A percentile compares a stretch with the other conserved stretches of the same genome.
phyloP scores from a whole-genome alignment of 2,329 filamentous ascomycete species.

The Ophiostoma pallidulum region DNA sequence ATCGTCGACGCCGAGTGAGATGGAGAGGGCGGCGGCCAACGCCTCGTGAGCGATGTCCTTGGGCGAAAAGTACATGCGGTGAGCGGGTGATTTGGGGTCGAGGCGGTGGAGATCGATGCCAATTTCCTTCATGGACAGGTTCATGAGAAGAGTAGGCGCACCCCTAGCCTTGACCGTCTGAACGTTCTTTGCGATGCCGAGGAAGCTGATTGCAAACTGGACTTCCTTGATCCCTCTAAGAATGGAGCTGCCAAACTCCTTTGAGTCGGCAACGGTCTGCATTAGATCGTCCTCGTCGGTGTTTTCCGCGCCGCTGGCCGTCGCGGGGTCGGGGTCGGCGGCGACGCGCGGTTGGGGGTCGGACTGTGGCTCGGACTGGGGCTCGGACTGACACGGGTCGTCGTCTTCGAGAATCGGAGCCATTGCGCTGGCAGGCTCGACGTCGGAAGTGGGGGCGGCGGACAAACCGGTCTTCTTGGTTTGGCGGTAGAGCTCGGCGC shows the following conservation, averaged over 20 bases:
- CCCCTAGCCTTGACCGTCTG: slow-evolving; percentile 56
- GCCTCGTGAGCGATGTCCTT: slow-evolving; percentile 93
- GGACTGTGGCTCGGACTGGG: background rate
- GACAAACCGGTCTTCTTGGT: slow-evolving; percentile 30
- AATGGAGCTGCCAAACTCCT: slow-evolving; percentile 83
- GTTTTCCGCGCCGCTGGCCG: background rate
- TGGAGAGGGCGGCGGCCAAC: slow-evolving; percentile 80
- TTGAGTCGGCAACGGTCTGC: slow-evolving; percentile 80
- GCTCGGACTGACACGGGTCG: background rate
- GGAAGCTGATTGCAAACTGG: slow-evolving; percentile 86
- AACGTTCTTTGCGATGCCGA: slow-evolving; percentile 76
- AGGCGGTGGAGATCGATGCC: slow-evolving; percentile 86
- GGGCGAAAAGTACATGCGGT: slow-evolving; percentile 95
- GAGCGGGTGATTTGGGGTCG: slow-evolving; percentile 84
- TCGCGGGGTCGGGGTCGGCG: background rate
- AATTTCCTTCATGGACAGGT: slow-evolving; percentile 91
- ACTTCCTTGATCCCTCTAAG: slow-evolving; percentile 91
- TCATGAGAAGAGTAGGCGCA: slow-evolving; percentile 62
- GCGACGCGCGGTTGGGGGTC: background rate
- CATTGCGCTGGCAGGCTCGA: background rate
- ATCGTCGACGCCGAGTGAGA: slow-evolving; percentile 85
- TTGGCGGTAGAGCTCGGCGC: slow-evolving; percentile 46
- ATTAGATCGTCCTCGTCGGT: slow-evolving; percentile 53
- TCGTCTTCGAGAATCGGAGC: slow-evolving; percentile 7
- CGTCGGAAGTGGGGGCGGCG: slow-evolving; percentile 21